Evolutionary conservation across 495 filamentous ascomycete species (phyloP), one percentile per base, ranked within the genome.

Genomic region (Tuber magnatum): DNA sequence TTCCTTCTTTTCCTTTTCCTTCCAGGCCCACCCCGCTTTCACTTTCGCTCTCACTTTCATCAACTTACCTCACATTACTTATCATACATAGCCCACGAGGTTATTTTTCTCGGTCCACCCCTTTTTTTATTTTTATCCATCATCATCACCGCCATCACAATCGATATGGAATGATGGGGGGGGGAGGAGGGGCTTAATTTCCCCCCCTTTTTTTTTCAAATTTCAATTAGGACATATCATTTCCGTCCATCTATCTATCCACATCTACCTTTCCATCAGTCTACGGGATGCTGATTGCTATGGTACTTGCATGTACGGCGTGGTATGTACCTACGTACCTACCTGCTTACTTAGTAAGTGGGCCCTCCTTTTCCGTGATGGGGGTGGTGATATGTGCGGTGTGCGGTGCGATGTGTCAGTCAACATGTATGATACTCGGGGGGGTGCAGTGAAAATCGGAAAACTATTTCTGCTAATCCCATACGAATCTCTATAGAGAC

Each of bases 181-280:
- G 14, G 56, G 51, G n/a, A 9, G 28, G n/a, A n/a, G n/a, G n/a
- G 28, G 28, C 56, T 65, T 16, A 35, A 65, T 65, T 18, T n/a
- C n/a, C n/a, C n/a, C n/a, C n/a, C n/a, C n/a, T n/a, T 6, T 18
- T 65, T 35, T 65, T 65, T 65, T 65, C 28, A 35, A 65, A 65
- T 65, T 65, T 65, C 28, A 65, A 65, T 65, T 65, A 65, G 56
- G 56, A 35, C 28, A 65, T 65, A 65, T 65, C 56, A 65, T 65
- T 61, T 61, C 51, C n/a, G 14, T 2, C 24, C 28, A 18, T 35
- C 32, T 4, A 22, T 18, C 20, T 18, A 48, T 56, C 48, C 22
- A 10, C 22, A 10, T 56, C 48, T 12, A 40, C 7, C 39, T 7
- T 3, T 40, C 39, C 39, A 40, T 40, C 39, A 40, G 7, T 32